Base-by-base conservation (phyloP, 2,329 filamentous ascomycete species). In the Xylaria sp. region DNA sequence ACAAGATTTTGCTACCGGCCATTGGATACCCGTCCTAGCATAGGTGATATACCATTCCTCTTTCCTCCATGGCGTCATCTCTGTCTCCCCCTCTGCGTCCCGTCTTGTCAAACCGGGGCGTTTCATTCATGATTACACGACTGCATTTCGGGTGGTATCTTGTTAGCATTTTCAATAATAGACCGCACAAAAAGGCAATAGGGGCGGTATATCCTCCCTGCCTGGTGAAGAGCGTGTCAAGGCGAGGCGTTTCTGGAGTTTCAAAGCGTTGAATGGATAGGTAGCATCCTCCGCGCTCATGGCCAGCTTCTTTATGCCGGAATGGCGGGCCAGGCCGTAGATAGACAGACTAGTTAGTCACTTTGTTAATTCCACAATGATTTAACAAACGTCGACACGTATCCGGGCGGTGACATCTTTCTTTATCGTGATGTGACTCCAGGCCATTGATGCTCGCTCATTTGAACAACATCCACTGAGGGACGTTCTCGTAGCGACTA, bases 201-300 rank as follows among this genome's bases (percentile, higher is more conserved):
- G 42, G 40, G 13, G 37, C 18, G 25, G 25, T n/a, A 44, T 48
- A 9, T 37, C 35, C 2, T 59, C 10, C 29, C 16, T 18, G 18
- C 37, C n/a, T 37, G 9, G 40, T 35, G 16, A 32, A 12, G 60
- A 35, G 25, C 13, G n/a, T 23, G 32, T 68, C 42, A 65, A 18
- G 61, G 66, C 66, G 40, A 61, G 66, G 66, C 40, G 66, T 63
- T 69, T 47, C 16, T 35, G 66, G 66, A 47, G 63, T 69, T 65
- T 18, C n/a, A 3, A 35, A 60, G 66, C 66, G 62, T 58, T 47
- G 51, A 53, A 65, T 65, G 50, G 55, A 50, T 54, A 29, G 13
- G 25, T 5, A 6, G 21, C 5, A 59, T 23, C 21, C 9, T 18
- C 44, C 57, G 32, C 8, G 27, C 57, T 42, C 40, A 58, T 68